Conservation (phyloP, 352 stramenopile species). For the Globisporangium ultimum region DNA sequence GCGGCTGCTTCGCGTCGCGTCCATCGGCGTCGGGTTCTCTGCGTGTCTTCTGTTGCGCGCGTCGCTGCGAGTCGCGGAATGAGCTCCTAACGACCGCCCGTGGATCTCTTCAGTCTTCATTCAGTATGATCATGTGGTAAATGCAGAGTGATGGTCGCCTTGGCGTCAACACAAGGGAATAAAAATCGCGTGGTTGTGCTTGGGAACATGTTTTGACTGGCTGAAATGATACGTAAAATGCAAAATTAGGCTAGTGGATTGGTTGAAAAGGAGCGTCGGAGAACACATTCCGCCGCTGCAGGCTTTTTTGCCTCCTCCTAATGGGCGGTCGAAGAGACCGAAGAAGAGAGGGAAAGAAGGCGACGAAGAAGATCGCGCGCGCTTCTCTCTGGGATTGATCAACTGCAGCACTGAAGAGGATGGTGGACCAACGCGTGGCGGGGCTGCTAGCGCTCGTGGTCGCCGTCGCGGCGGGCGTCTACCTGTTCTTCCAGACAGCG, state of each 20-base stretch:
- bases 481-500: constrained; percentile 67
- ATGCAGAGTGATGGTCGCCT: constrained; percentile 1
- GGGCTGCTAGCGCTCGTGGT: constrained; percentile 45
- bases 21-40: not conserved
- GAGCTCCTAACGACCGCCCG: not conserved
- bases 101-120: no score
- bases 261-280: not conserved
- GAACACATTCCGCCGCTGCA: constrained; percentile 13
- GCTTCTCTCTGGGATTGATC: not conserved
- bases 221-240: not conserved
- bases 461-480: constrained; percentile 37
- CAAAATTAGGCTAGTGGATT: not conserved
- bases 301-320: not conserved
- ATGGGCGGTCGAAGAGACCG: not conserved
- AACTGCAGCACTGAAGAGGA: not conserved
- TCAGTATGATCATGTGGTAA: not conserved
- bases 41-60: not conserved
- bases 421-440: constrained; percentile 22
- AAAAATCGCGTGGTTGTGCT: constrained; percentile 1
- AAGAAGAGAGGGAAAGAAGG: constrained; percentile 4
- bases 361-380: no score
- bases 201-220: not conserved
- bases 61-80: constrained; percentile 7
- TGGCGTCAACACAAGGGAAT: not conserved
- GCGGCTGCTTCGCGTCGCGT: not conserved